Base-by-base conservation (phyloP, 192 early-diverging fungal genomes). In the Coemansia sp. region DNA sequence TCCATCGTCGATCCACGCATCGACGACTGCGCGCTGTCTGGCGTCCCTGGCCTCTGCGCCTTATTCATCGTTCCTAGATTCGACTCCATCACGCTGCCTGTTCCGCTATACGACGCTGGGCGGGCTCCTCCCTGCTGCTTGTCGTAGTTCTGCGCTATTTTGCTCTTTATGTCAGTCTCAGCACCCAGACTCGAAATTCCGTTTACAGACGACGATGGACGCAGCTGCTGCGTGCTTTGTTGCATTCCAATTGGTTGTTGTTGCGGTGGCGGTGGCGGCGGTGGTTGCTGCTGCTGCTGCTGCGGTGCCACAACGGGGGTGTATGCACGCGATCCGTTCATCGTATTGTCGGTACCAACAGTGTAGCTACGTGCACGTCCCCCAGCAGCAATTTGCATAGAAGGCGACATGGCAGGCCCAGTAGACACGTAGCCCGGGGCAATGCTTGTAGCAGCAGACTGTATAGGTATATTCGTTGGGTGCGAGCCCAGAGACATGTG, bases 281-380 rank as follows among this genome's bases (percentile, higher is more conserved):
- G 18, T 39, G 36, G 36, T 14, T 56, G 34, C 26, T 41, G 51
- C 61, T 62, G 61, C 9, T 56, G 34, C 26, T 41, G 51, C 11
- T 53, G 24, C 14, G 20, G 1, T 14, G 48, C 46, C 16, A 72
- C 24, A n/a, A 52, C 48, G 15, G 58, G 59, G 6, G 64, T n/a
- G 51, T 63, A 41, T 34, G 30, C 24, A 23, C 39, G 39, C 0
- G 49, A 30, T 5, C 21, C 51, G 23, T 48, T 53, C 7, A 30
- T 6, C 18, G 10, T 39, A 20, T 5, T 5, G 26, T 77, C 65
- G 21, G 34, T 20, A 16, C 70, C 78, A 2, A 60, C 52, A 0
- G 78, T 81, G 60, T 75, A 66, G 70, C 78, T 81, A 48, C 78
- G 78, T 20, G 66, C 73, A 23, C 78, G 72, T 10, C 44, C 66